A percentile compares a stretch with the other conserved stretches of the same genome.
Evolutionary conservation across 2,329 filamentous ascomycete genomes (phyloP).

Genomic region (Colletotrichum horii): DNA sequence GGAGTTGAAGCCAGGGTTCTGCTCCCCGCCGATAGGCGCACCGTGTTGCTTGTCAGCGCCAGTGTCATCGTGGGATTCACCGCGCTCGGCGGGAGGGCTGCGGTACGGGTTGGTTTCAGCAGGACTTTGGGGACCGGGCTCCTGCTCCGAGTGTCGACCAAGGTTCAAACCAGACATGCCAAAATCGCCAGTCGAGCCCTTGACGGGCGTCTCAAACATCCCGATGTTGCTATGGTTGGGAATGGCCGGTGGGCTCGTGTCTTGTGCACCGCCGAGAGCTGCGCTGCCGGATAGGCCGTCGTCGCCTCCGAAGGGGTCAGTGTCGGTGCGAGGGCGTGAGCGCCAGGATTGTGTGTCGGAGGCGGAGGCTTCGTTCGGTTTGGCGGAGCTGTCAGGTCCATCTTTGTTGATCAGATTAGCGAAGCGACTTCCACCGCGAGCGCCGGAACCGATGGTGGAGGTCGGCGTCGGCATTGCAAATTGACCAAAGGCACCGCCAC

Average conservation of each 20-base stretch:
- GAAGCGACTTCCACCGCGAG: constrained; percentile 80
- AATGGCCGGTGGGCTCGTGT: constrained; percentile 58
- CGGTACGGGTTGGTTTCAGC: constrained; percentile 97
- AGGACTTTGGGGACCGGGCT: constrained; percentile 82
- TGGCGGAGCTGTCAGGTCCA: constrained; percentile 65
- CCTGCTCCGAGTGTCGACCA: constrained; percentile 60
- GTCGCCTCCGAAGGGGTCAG: constrained; percentile 79
- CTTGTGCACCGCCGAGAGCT: constrained; percentile 76
- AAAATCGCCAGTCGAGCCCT: constrained; percentile 62
- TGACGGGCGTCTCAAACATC: constrained; percentile 59
- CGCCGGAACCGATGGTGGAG: constrained; percentile 62
- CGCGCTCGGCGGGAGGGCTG: constrained; percentile 80
- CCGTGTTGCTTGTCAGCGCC: constrained; percentile 53
- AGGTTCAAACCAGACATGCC: constrained; percentile 66
- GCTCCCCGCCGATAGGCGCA: constrained; percentile 54
- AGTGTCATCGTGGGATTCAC: constrained; percentile 66
- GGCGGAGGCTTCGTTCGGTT: constrained; percentile 50
- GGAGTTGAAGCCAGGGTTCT: constrained; percentile 57
- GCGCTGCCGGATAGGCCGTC: constrained; percentile 70
- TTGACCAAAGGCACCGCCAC: constrained; percentile 76
- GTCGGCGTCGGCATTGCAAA: constrained; percentile 73
- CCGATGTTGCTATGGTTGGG: constrained; percentile 39
- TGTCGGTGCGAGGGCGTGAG: constrained; percentile 70
- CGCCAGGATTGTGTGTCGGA: constrained; percentile 58
- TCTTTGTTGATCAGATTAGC: constrained; percentile 86